These are phyloP conservation scores for Patellaria atrata DNA, from an alignment of 495 filamentous ascomycete genomes.

Conservation along the genomic window DNA sequence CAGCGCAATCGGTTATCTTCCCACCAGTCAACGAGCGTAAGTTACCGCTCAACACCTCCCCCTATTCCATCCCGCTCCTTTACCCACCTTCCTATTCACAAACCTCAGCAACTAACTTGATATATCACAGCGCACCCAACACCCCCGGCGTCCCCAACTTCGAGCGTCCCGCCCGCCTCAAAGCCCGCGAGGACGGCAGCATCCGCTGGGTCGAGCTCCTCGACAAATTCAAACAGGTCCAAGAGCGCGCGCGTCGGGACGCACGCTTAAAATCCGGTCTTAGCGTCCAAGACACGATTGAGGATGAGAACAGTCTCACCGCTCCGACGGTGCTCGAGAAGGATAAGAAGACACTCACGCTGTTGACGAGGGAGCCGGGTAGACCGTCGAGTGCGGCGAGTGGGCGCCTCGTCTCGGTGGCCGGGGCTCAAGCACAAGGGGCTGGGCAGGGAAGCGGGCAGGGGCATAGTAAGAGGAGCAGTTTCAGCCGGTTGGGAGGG, in stretches of 20 bases:
- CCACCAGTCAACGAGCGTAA: constrained; percentile 71
- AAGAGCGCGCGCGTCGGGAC: constrained; percentile 56
- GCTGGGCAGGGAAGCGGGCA: background rate
- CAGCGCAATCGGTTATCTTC: constrained; percentile 89
- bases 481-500: constrained; percentile 17
- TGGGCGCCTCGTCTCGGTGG: background rate
- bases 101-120: constrained; percentile 3
- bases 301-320: constrained; percentile 13
- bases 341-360: no score
- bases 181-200: constrained; percentile 64
- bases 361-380: no score
- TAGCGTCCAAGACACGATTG: no score
- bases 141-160: constrained; percentile 30
- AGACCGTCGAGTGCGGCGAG: no score
- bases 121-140: constrained; percentile 16
- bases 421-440: background rate
- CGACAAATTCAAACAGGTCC: constrained; percentile 86
- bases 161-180: constrained; percentile 71
- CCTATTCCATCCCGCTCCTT: constrained; percentile 19
- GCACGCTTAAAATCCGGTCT: constrained; percentile 32
- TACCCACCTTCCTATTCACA: constrained; percentile 16
- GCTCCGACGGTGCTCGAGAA: constrained; percentile 14
- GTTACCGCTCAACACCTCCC: constrained; percentile 32
- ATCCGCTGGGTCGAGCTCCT: constrained; percentile 89
- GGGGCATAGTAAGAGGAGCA: constrained; percentile 8